phyloP scores from a whole-genome alignment of 371 early-diverging fungal species.

The Rhizopus sp. region DNA sequence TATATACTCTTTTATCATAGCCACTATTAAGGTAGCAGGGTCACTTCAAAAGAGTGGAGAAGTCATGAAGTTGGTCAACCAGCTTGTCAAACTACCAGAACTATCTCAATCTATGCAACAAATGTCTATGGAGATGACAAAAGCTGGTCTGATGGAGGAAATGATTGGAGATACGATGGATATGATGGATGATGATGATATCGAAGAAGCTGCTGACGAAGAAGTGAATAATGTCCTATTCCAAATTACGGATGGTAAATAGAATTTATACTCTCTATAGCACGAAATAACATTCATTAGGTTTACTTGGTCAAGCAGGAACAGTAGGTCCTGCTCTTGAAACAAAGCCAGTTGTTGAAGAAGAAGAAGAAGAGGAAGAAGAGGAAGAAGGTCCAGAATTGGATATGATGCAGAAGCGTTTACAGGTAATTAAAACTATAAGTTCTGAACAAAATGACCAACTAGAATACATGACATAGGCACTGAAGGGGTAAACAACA shows the following conservation, averaged over 20 bases:
- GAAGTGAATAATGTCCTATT: slow-evolving; percentile 90
- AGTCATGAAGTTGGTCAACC: slow-evolving; percentile 90
- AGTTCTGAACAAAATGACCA: neutral
- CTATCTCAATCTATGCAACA: slow-evolving; percentile 83
- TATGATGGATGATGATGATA: slow-evolving; percentile 82
- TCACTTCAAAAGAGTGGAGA: slow-evolving; percentile 85
- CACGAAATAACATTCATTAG: slow-evolving; percentile 28
- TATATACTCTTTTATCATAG: slow-evolving; percentile 31
- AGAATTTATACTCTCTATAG: neutral
- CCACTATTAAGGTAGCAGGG: slow-evolving; percentile 87
- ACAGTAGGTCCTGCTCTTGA: slow-evolving; percentile 60
- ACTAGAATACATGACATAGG: slow-evolving; percentile 13
- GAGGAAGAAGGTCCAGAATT: slow-evolving; percentile 76
- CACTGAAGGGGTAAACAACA: slow-evolving; percentile 33
- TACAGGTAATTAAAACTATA: slow-evolving; percentile 56
- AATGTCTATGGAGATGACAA: slow-evolving; percentile 95
- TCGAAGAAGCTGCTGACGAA: slow-evolving; percentile 94
- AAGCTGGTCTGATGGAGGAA: slow-evolving; percentile 95
- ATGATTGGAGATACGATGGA: slow-evolving; percentile 94
- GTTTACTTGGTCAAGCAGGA: slow-evolving; percentile 72
- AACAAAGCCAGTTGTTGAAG: slow-evolving; percentile 37
- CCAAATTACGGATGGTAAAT: slow-evolving; percentile 84
- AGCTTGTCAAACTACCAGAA: slow-evolving; percentile 82
- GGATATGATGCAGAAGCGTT: slow-evolving; percentile 84
- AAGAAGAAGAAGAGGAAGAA: slow-evolving; percentile 57